Base-by-base conservation (phyloP, 2,329 filamentous ascomycete species). In the Alternaria arborescens region DNA sequence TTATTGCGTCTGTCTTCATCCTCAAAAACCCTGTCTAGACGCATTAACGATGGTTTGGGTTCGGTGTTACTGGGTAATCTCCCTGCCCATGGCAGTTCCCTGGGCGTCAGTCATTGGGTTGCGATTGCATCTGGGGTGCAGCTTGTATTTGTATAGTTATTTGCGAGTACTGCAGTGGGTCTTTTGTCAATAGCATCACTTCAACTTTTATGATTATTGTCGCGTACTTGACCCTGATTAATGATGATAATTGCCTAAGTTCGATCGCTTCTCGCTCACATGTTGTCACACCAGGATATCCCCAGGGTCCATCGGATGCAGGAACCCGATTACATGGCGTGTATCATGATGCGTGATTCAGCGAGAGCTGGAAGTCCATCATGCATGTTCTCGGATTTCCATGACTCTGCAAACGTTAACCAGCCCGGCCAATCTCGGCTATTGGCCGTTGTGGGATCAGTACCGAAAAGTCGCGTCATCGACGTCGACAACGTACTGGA, bases 61-160 rank as follows among this genome's bases (percentile, higher is more conserved):
- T 44, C 34, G 58, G 34, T 47, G 58, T 61, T 61, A 5, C 38
- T 30, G 44, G 50, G 44, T 56, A 51, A 58, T 43, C 40, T 14
- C 40, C 22, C 58, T 61, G 58, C 58, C 54, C 24, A 61, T 61
- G 58, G 58, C 58, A 61, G 48, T 50, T 40, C 38, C 24, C 40
- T 50, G 36, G 50, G 48, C 10, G n/a, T 42, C 34, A 16, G 26
- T 50, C 24, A 14, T 24, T 58, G 24, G 22, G 12, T 41, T 46
- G 20, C 30, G 30, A 12, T 54, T 54, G 28, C n/a, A 41, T 10
- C 32, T 28, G 38, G n/a, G 18, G 12, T 8, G 18, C 6, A 8
- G 16, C 20, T 24, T 41, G 42, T 48, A 47, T 14, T 24, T 48
- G 14, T 48, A 48, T 41, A 5, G 4, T 8, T 38, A n/a, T 50